Evolutionary conservation across 2,329 filamentous ascomycete genomes (phyloP), one percentile per base, ranked within the genome.

Genomic region (Microdochium bolleyi): DNA sequence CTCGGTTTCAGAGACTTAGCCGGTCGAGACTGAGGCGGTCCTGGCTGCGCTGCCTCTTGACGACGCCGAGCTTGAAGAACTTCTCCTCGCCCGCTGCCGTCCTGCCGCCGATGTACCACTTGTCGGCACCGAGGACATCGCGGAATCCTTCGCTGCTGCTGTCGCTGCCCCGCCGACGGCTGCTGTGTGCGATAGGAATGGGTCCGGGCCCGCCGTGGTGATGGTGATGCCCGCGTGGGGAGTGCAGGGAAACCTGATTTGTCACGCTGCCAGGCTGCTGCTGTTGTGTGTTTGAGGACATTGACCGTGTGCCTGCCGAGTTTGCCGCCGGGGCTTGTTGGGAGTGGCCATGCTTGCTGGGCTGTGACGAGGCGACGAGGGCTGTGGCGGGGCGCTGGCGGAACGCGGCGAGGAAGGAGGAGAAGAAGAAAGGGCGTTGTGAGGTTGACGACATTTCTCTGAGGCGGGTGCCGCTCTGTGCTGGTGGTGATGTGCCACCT

Each of bases 101-200:
- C 63, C 86, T 74, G 7, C 88, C 88, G 22, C 88, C 88, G 52
- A 92, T 88, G 62, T 91, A 92, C 85, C 87, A 89, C 70, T 88
- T 90, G 58, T 92, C 88, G 1, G 81, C 79, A 2, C 85, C 86
- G 49, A 83, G 68, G 34, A 84, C 84, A 56, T 91, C 87, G 51
- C 86, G 75, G 66, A 91, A 91, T 1, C 87, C 88, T 62, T 91
- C 88, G 51, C 79, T 84, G 57, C 82, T 87, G 67, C 84, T 89
- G 60, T 91, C 87, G 59, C 85, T 89, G 24, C 87, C 88, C 53
- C 88, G 76, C 53, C 86, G 75, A 14, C 75, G 70, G n/a, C 64
- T 67, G 8, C 55, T 52, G 24, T 49, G n/a, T 14, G 55, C 49
- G 30, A 41, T 57, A 24, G 52, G 64, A 52, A 67, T 67, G 10